Percentiles rank a stretch among this genome's conserved stretches.
phyloP scores from a whole-genome alignment of 805 yeast genomes.

The Saccharomycopsis guyanensis region DNA sequence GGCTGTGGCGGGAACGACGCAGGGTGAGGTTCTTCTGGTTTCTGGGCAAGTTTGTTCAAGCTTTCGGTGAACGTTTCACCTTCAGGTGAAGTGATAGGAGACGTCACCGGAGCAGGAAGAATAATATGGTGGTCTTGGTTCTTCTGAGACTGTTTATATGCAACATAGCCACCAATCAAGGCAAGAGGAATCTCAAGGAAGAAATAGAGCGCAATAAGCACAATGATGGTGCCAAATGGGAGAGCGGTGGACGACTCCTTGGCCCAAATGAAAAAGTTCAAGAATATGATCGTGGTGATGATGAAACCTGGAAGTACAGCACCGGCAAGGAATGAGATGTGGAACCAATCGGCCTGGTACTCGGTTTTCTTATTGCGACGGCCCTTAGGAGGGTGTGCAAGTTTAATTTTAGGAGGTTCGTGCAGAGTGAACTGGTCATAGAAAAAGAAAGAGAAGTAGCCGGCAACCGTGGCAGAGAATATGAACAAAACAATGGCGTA shows the following conservation, averaged over 20 bases:
- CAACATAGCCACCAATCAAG: slow-evolving; percentile 57
- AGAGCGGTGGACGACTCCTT: slow-evolving; percentile 66
- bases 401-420: not conserved
- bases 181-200: slow-evolving; percentile 70
- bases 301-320: slow-evolving; percentile 41
- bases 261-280: slow-evolving; percentile 70
- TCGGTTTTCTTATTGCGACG: not conserved
- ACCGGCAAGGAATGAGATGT: slow-evolving; percentile 38
- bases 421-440: slow-evolving; percentile 46
- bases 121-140: slow-evolving; percentile 6
- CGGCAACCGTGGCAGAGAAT: slow-evolving; percentile 66
- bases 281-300: slow-evolving; percentile 41
- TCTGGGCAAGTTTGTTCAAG: slow-evolving; percentile 2
- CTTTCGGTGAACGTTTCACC: slow-evolving; percentile 5
- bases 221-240: slow-evolving; percentile 69
- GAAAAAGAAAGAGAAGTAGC: slow-evolving; percentile 60
- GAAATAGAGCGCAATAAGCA: slow-evolving; percentile 51
- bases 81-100: slow-evolving; percentile 24
- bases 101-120: slow-evolving; percentile 27
- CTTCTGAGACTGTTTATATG: slow-evolving; percentile 29
- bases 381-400: not conserved
- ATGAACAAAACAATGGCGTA: slow-evolving; percentile 54
- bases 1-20: not conserved
- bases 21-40: too few species aligned
- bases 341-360: slow-evolving; percentile 14